phyloP scores from a whole-genome alignment of 768 basidiomycete genomes.

The Goffeauzyma gilvescens region DNA sequence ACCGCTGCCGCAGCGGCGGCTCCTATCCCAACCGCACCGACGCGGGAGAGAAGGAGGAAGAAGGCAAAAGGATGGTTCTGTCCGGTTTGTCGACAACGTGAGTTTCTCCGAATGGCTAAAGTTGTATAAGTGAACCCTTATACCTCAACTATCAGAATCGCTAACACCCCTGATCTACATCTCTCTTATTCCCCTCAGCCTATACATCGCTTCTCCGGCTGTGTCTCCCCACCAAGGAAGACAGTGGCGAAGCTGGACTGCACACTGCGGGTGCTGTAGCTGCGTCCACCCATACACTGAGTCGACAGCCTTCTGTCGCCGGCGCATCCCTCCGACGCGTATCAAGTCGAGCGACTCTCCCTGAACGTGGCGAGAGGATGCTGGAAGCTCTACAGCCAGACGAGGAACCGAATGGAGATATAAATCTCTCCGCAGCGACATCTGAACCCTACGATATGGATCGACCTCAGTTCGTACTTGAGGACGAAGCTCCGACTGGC shows the following conservation, averaged over 20 bases:
- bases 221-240: conserved; percentile 35
- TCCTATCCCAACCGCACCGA: conserved; percentile 12
- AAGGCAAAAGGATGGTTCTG: conserved; percentile 97
- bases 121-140: no score
- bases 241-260: no score
- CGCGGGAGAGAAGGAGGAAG: conserved; percentile 50
- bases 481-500: no score
- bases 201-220: conserved; percentile 75
- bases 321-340: conserved; percentile 9
- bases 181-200: conserved; percentile 43
- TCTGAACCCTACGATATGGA: no score
- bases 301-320: conserved; percentile 14
- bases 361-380: conserved; percentile 31
- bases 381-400: conserved; percentile 13
- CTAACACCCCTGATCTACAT: no score
- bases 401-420: not conserved
- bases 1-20: conserved; percentile 24
- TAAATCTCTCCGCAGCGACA: no score
- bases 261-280: no score
- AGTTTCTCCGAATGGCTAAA: conserved; percentile 29
- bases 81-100: conserved; percentile 85
- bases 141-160: no score
- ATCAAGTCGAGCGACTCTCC: conserved; percentile 25
- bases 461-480: no score
- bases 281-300: conserved; percentile 6